Evolutionary conservation across 2,329 filamentous ascomycete genomes (phyloP), one percentile per base, ranked within the genome.

Genomic region (Zelopaecilomyces penicillatus): DNA sequence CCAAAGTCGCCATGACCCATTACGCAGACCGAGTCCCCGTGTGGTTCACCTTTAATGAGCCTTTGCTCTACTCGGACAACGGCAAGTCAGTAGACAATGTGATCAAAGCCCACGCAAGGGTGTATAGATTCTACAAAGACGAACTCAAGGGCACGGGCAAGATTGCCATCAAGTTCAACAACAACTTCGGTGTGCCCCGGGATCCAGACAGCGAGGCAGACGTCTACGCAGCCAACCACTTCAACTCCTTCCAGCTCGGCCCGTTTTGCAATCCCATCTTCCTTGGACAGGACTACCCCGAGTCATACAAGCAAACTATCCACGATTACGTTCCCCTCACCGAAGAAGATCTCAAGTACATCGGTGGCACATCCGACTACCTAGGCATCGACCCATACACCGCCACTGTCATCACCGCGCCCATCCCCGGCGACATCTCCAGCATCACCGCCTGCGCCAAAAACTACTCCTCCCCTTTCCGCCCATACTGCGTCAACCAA

Each of bases 331-430:
- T 71, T 3, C 67, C 68, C 0, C 58, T 82, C 30, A 75, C 63
- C 1, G 50, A 65, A 0, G 60, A 67, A 1, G 63, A 83, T 34
- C 61, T 81, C n/a, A 54, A 51, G 2, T 67, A 70, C 39, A 69
- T 78, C 30, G 64, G 67, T 19, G 66, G 69, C 5, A 77, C 73
- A 0, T 66, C 70, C 3, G 78, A 81, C 56, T 73, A 79, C 44
- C 67, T 77, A 34, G 74, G 69, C 5, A 69, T 81, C 33, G 76
- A 82, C 50, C 72, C 75, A 0, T 82, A 82, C 60, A 78, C 74
- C 0, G 71, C 74, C 0, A 74, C 71, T 0, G 70, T 77, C 0
- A 70, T 78, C n/a, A 66, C 69, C 2, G 66, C 70, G 0, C 70
- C 74, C 0, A 55, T 52, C 0, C 46, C 54, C 5, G 56, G 60